phyloP scores from a whole-genome alignment of 805 yeast genomes.

The Candida ficus region DNA sequence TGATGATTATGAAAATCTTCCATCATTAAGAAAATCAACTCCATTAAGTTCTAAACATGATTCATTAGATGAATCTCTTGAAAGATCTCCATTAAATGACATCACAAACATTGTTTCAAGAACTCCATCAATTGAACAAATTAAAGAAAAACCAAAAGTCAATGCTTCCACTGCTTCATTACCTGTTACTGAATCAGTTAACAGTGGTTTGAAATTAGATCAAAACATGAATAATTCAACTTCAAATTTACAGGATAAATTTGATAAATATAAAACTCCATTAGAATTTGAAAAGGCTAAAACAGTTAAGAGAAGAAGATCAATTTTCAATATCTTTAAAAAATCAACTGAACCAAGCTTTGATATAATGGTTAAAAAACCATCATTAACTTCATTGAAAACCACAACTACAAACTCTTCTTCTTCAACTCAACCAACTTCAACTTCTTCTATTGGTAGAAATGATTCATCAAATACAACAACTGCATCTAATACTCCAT shows the following conservation, averaged over 20 bases:
- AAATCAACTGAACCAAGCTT: constrained; percentile 18
- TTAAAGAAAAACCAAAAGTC: too few relatives aligned
- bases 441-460: background rate
- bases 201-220: too few relatives aligned
- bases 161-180: too few relatives aligned
- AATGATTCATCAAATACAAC: background rate
- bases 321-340: constrained; percentile 22
- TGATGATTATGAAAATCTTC: background rate
- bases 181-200: too few relatives aligned
- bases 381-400: constrained; percentile 2
- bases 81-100: background rate
- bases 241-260: background rate
- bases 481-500: background rate
- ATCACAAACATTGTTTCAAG: background rate
- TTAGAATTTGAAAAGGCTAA: constrained; percentile 8
- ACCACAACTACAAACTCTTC: background rate
- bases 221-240: too few relatives aligned
- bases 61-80: constrained; percentile 10
- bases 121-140: background rate
- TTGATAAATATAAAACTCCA: constrained; percentile 9
- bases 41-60: constrained; percentile 16
- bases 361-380: constrained; percentile 22
- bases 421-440: background rate
- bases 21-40: constrained; percentile 14
- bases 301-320: constrained; percentile 18